Conservation (phyloP, 192 early-diverging fungal species). For the Linnemannia elongata region DNA sequence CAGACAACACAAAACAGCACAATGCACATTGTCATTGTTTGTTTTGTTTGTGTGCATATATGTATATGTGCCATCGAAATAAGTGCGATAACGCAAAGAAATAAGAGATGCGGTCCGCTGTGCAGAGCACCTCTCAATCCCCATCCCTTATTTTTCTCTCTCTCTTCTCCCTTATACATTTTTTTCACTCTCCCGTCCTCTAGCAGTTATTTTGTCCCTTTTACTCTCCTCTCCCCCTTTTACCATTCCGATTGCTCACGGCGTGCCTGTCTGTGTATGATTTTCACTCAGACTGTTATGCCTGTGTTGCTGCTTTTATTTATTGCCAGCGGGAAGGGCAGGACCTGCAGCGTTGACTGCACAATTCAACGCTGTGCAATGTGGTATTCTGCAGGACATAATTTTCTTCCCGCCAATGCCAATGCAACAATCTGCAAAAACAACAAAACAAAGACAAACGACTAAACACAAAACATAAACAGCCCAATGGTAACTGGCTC, state of each 20-base stretch:
- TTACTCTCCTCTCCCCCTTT: not conserved
- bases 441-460: not conserved
- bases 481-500: not conserved
- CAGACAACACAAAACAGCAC: not conserved
- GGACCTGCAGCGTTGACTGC: not conserved
- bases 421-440: conserved; percentile 5
- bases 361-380: not conserved
- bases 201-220: not conserved
- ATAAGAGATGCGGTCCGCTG: not conserved
- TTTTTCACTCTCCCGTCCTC: not conserved
- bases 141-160: not conserved
- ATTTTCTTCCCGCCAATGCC: not conserved
- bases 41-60: not conserved
- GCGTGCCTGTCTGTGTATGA: not conserved
- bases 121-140: not conserved
- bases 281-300: not conserved
- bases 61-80: not conserved
- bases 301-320: not conserved
- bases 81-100: not conserved
- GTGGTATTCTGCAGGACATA: not conserved
- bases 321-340: not conserved
- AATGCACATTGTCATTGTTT: not conserved
- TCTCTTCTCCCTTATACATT: not conserved
- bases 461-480: not conserved
- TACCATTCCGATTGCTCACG: not conserved